Base-by-base conservation (phyloP, 1,284 basidiomycete species). In the Rhodotorula sp. region DNA sequence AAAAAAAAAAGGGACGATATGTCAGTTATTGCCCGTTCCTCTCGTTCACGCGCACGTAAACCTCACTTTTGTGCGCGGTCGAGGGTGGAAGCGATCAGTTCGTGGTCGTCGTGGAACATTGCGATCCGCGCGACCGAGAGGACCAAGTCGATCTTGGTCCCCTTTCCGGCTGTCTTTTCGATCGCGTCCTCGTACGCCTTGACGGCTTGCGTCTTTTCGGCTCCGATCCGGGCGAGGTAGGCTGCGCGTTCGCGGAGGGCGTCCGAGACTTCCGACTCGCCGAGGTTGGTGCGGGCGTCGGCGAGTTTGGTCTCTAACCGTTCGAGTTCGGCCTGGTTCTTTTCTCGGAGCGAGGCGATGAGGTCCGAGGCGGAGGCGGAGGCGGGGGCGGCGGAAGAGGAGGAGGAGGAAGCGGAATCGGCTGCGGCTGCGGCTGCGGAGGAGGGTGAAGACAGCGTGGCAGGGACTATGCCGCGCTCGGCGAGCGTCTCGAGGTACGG, bases 181-280 rank as follows among this genome's bases (percentile, higher is more conserved):
- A 97, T 82, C 0, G 95, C 95, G 2, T 90, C 84, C 71, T 90
- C 88, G 78, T 95, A 89, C 0, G 95, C 93, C 57, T 87, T 87
- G 15, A 95, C 79, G 0, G 92, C 88, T 48, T 83, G 83, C 54
- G 93, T 90, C 86, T 92, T 95, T 82, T 97, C 93, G 38, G 38
- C 38, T 5, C 95, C 95, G 78, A 98, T 97, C 73, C 87, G 85
- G 21, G 92, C 93, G 26, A 95, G 82, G 81, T 95, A 93, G 77
- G 88, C 89, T 23, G 95, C 95, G 73, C 89, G 86, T n/a, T 90
- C 90, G 70, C 90, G 87, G 66, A 97, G 84, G 7, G 90, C 89
- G 76, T 97, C 94, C 34, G 89, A 89, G 74, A 98, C 91, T 81
- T 99, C 95, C 15, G 90, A 90, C 82, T 98, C 95, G 62, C 95